Percentiles rank a stretch among this genome's conserved stretches.
Evolutionary conservation across 306 rosid species (phyloP).

Genomic region (Glycyrrhiza uralensis): DNA sequence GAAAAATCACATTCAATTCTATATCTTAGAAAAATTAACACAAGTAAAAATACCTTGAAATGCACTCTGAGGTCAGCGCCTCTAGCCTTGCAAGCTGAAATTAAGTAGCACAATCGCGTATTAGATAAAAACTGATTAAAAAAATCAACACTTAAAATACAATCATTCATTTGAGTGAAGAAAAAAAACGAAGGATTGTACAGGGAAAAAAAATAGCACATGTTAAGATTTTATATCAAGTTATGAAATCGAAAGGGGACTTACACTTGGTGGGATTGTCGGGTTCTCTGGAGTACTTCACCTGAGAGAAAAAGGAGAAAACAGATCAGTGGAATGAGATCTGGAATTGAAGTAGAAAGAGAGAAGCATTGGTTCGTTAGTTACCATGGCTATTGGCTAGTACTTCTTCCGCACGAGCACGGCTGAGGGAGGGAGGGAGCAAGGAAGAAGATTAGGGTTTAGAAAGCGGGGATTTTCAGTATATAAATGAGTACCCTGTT

Average conservation of each 20-base stretch:
- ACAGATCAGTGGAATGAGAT: neutral
- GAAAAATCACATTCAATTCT: neutral
- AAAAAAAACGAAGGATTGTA: neutral
- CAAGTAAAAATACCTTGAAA: constrained; percentile 59
- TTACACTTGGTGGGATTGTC: constrained; percentile 85
- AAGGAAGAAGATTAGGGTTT: neutral
- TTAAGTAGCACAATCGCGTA: neutral
- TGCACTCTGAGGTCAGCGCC: constrained; percentile 91
- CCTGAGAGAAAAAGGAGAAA: constrained; percentile 45
- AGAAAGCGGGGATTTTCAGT: neutral
- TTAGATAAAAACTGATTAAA: constrained; percentile 25
- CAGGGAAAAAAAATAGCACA: neutral
- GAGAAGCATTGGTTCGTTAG: neutral
- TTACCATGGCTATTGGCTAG: constrained; percentile 56
- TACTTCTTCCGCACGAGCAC: neutral
- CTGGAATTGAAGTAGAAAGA: neutral
- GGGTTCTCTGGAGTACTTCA: constrained; percentile 94
- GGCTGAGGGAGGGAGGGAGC: neutral
- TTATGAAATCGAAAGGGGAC: neutral
- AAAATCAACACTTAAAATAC: neutral
- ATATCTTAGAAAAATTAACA: neutral
- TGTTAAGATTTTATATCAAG: neutral
- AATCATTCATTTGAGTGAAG: neutral
- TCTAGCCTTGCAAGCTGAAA: constrained; percentile 95
- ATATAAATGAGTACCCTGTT: constrained; percentile 1